phyloP scores from a whole-genome alignment of 192 early-diverging fungal species.

The Diversispora epigaea region DNA sequence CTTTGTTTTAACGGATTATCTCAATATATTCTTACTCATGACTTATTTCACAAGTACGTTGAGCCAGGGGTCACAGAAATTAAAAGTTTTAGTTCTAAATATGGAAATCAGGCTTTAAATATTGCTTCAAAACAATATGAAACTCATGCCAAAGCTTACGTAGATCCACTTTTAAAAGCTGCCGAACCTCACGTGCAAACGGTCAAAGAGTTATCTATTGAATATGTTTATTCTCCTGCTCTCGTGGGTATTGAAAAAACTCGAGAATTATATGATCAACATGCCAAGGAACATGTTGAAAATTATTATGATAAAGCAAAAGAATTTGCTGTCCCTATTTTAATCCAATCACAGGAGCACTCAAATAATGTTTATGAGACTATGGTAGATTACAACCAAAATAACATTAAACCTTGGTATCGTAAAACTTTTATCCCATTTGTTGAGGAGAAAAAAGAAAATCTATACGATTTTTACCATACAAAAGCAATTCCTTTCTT shows the following conservation, averaged over 20 bases:
- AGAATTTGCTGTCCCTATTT: not conserved
- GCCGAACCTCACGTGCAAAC: not conserved
- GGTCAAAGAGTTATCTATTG: not conserved
- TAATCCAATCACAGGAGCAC: not conserved
- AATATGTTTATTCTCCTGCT: slow-evolving; percentile 15
- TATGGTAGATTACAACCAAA: not conserved
- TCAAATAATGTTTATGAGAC: not conserved
- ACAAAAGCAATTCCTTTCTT: not conserved
- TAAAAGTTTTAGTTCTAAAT: not conserved
- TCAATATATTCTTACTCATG: slow-evolving; percentile 21
- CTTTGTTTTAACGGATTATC: slow-evolving; percentile 20
- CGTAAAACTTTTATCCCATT: not conserved
- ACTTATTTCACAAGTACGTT: slow-evolving; percentile 15
- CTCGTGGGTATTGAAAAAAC: not conserved
- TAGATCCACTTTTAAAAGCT: not conserved
- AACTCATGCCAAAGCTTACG: slow-evolving; percentile 2
- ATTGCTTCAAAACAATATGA: not conserved
- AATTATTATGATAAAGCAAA: not conserved
- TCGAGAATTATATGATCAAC: not conserved
- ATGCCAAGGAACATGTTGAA: slow-evolving; percentile 16
- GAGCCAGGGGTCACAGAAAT: not conserved
- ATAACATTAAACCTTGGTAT: slow-evolving; percentile 4
- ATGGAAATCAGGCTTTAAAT: not conserved
- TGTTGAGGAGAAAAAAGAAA: not conserved
- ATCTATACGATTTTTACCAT: not conserved